These are phyloP conservation scores for Vigna angularis DNA, from an alignment of 306 rosid genomes.

Conservation along the genomic window DNA sequence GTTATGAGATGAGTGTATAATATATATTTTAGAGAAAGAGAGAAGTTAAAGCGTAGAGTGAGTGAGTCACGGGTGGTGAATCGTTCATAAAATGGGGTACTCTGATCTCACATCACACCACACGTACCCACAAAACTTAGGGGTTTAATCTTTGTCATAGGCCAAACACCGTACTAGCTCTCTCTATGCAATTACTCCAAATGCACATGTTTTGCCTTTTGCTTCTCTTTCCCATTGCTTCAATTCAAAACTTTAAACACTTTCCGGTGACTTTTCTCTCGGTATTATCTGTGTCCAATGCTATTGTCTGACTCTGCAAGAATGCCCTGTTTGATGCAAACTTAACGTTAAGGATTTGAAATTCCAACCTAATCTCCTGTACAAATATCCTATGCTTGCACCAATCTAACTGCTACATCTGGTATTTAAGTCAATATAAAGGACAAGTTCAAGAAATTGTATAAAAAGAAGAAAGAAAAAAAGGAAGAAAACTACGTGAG, in stretches of 20 bases:
- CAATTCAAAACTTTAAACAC: constrained; percentile 41
- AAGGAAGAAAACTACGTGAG: not conserved
- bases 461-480: not conserved
- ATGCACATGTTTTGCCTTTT: constrained; percentile 23
- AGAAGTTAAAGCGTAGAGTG: too few species aligned
- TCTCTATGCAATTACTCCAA: not conserved
- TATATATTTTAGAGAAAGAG: too few species aligned
- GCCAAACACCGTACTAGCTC: not conserved
- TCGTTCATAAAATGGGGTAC: constrained; percentile 20
- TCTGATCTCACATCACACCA: constrained; percentile 29
- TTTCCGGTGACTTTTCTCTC: constrained; percentile 28
- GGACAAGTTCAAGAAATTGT: constrained; percentile 40
- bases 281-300: constrained; percentile 39
- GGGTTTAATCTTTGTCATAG: constrained; percentile 21
- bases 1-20: too few species aligned
- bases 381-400: constrained; percentile 27
- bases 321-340: constrained; percentile 26
- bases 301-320: constrained; percentile 44
- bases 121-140: not conserved
- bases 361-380: constrained; percentile 41
- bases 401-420: constrained; percentile 34
- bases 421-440: constrained; percentile 33
- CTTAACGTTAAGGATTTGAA: constrained; percentile 48
- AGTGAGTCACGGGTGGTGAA: constrained; percentile 47
- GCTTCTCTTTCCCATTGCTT: not conserved